These are phyloP conservation scores for Fusarium devonianum DNA, from an alignment of 2,329 filamentous ascomycete species.

Conservation along the genomic window DNA sequence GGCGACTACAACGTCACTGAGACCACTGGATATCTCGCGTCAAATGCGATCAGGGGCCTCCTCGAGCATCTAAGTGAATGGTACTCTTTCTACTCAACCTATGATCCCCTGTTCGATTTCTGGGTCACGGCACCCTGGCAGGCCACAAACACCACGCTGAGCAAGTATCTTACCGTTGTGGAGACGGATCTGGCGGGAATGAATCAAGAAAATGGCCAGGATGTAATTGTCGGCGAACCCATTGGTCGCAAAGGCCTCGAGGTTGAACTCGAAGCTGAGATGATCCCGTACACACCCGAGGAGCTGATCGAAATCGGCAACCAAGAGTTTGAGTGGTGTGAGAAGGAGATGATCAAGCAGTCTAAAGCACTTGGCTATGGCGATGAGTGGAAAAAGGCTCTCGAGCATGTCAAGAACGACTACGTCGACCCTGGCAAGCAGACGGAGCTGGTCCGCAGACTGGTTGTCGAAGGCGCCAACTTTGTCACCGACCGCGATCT, in stretches of 20 bases:
- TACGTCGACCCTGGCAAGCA: slow-evolving; percentile 29
- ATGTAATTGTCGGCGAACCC: slow-evolving; percentile 17
- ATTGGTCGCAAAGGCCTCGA: slow-evolving; percentile 22
- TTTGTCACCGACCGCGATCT: slow-evolving; percentile 29
- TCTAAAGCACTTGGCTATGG: slow-evolving; percentile 23
- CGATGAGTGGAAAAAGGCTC: slow-evolving; percentile 24
- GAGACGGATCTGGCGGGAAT: slow-evolving; percentile 17
- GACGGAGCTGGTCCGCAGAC: slow-evolving; percentile 12
- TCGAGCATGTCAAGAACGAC: slow-evolving; percentile 26
- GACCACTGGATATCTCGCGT: slow-evolving; percentile 22
- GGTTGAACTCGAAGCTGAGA: slow-evolving; percentile 26
- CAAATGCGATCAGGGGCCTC: slow-evolving; percentile 9
- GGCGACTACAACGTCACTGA: slow-evolving; percentile 20
- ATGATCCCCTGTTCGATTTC: slow-evolving; percentile 26
- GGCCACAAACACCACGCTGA: slow-evolving; percentile 1
- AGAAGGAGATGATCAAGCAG: slow-evolving; percentile 29
- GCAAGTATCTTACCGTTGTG: slow-evolving; percentile 6
- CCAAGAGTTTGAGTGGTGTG: slow-evolving; percentile 27
- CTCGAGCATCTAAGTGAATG: slow-evolving; percentile 18
- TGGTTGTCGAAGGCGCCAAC: slow-evolving; percentile 25
- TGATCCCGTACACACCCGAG: slow-evolving; percentile 25
- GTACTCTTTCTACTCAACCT: slow-evolving; percentile 27
- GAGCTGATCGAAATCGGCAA: slow-evolving; percentile 27
- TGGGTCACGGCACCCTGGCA: slow-evolving; percentile 30
- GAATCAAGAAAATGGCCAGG: slow-evolving; percentile 15